phyloP scores from a whole-genome alignment of 805 yeast species.

The Nakazawaea wickerhamii region DNA sequence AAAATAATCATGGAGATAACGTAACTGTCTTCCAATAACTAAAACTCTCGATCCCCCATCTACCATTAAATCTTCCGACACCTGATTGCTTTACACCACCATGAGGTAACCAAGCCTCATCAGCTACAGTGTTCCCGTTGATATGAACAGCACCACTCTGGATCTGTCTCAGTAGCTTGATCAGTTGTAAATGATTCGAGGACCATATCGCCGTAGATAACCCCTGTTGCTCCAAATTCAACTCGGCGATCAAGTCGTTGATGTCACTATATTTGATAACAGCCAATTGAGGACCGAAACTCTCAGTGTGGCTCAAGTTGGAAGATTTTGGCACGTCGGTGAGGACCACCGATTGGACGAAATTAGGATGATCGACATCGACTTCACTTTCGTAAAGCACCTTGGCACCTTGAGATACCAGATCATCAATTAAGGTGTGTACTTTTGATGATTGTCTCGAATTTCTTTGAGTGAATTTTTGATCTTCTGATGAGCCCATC shows the following conservation, averaged over 20 bases:
- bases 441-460: conserved; percentile 20
- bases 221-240: conserved; percentile 31
- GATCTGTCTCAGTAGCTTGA: conserved; percentile 28
- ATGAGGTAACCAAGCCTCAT: conserved; percentile 30
- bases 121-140: conserved; percentile 23
- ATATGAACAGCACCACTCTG: conserved; percentile 37
- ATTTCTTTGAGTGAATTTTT: conserved; percentile 28
- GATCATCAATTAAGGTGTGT: conserved; percentile 28
- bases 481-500: conserved; percentile 16
- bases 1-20: background rate
- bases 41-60: conserved; percentile 41
- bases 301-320: conserved; percentile 28
- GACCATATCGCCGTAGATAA: conserved; percentile 40
- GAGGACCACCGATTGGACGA: conserved; percentile 28
- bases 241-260: conserved; percentile 17
- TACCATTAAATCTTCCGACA: conserved; percentile 36
- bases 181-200: conserved; percentile 27
- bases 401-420: conserved; percentile 33
- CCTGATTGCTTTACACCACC: conserved; percentile 43
- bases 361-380: conserved; percentile 5
- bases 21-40: conserved; percentile 26
- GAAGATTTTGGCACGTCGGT: conserved; percentile 26
- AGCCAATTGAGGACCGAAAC: conserved; percentile 39
- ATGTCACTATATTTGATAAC: conserved; percentile 23
- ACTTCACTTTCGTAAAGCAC: conserved; percentile 21